Evolutionary conservation across 495 filamentous ascomycete genomes (phyloP).

Genomic region (Penicillium lagena): DNA sequence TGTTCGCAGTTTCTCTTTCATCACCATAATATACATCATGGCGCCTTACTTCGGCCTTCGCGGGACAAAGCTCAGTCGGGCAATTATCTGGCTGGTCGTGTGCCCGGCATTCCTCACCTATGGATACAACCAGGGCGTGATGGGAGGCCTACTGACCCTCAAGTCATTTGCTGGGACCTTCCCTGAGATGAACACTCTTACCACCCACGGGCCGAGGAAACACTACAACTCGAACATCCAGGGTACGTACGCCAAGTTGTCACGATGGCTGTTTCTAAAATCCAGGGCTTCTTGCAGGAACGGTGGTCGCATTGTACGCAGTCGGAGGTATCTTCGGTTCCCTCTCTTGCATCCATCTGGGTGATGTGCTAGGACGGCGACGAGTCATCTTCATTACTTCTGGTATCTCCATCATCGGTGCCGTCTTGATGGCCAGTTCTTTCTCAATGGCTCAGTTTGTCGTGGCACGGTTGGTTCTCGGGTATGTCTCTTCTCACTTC

Average conservation of each 20-base stretch:
- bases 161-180: slow-evolving; percentile 33
- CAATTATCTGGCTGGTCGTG: slow-evolving; percentile 29
- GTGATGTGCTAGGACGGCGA: slow-evolving; percentile 25
- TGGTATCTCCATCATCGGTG: slow-evolving; percentile 29
- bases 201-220: not conserved
- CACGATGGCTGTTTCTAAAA: not conserved
- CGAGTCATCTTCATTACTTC: slow-evolving; percentile 25
- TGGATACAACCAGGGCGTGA: slow-evolving; percentile 35
- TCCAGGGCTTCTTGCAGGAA: slow-evolving; percentile 10
- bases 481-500: slow-evolving; percentile 17
- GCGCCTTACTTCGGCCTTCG: slow-evolving; percentile 22
- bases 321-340: slow-evolving; percentile 29
- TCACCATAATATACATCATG: not conserved
- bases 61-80: slow-evolving; percentile 18
- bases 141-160: slow-evolving; percentile 26
- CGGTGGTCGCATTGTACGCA: slow-evolving; percentile 28
- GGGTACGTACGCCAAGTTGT: not conserved
- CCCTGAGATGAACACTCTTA: slow-evolving; percentile 32
- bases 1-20: not conserved
- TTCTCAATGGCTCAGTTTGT: slow-evolving; percentile 30
- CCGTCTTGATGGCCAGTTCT: slow-evolving; percentile 36
- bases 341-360: slow-evolving; percentile 24
- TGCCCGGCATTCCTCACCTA: slow-evolving; percentile 39
- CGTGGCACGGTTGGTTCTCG: slow-evolving; percentile 50
- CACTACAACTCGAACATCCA: not conserved